These are phyloP conservation scores for Inga laurina DNA, from an alignment of 306 rosid species.

Conservation along the genomic window DNA sequence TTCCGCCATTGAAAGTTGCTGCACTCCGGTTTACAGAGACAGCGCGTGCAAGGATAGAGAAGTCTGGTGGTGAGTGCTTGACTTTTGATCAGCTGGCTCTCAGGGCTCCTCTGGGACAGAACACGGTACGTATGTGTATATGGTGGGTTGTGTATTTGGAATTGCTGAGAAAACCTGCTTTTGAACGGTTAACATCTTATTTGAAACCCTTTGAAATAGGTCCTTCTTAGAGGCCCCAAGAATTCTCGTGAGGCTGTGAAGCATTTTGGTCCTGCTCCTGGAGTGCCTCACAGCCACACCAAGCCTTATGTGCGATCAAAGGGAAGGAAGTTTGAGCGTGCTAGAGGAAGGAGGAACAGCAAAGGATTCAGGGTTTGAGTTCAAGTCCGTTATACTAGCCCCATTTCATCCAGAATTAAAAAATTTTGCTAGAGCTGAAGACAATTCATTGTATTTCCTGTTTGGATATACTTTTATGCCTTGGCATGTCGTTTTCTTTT, in stretches of 20 bases:
- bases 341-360: conserved; percentile 82
- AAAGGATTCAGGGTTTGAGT: conserved; percentile 65
- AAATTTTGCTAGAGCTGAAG: neutral
- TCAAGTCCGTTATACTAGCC: conserved; percentile 17
- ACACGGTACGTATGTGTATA: conserved; percentile 60
- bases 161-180: neutral
- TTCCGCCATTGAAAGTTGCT: conserved; percentile 61
- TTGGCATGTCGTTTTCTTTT: neutral
- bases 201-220: conserved; percentile 39
- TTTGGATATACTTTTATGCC: neutral
- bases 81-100: conserved; percentile 82
- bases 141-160: neutral
- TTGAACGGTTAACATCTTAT: neutral
- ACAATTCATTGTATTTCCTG: conserved; percentile 11
- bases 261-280: conserved; percentile 88
- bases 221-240: conserved; percentile 80
- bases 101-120: conserved; percentile 79
- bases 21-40: conserved; percentile 79
- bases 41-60: conserved; percentile 80
- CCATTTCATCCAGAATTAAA: neutral
- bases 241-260: conserved; percentile 82
- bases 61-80: conserved; percentile 81
- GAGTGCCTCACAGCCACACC: conserved; percentile 85
- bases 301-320: conserved; percentile 74
- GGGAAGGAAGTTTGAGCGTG: conserved; percentile 82